phyloP scores from a whole-genome alignment of 768 basidiomycete species.

The Postia placenta region DNA sequence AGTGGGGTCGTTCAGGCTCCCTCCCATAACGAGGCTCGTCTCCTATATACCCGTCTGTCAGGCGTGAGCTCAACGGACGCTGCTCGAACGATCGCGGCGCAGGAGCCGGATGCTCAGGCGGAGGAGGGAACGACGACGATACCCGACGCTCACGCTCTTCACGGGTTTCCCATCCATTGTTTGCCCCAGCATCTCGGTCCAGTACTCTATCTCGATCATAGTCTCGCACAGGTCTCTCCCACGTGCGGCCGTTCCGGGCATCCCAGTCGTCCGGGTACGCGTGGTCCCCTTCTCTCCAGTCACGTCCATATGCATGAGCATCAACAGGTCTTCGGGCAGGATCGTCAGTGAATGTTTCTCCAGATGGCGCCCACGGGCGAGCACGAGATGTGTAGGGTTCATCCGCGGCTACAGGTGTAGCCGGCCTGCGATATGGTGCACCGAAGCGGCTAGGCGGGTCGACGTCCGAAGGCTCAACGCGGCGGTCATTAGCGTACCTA shows the following conservation, averaged over 20 bases:
- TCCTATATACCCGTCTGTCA: conserved; percentile 14
- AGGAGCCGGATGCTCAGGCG: conserved; percentile 3
- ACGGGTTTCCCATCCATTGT: conserved; percentile 22
- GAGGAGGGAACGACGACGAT: conserved; percentile 11
- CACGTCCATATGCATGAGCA: conserved; percentile 11
- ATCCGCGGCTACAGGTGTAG: conserved; percentile 10
- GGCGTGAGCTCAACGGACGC: conserved; percentile 20
- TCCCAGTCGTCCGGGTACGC: conserved; percentile 17
- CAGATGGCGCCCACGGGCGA: conserved; percentile 16
- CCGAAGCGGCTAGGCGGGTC: conserved; percentile 14
- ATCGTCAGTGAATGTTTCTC: conserved; percentile 14
- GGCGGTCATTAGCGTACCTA: conserved; percentile 18
- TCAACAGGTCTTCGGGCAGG: conserved; percentile 10
- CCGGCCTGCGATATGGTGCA: conserved; percentile 16
- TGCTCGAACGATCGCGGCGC: conserved; percentile 16
- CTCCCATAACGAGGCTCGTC: conserved; percentile 16
- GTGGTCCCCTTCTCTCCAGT: conserved; percentile 17
- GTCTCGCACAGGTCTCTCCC: conserved; percentile 15
- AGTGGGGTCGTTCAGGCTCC: conserved; percentile 13
- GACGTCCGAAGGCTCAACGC: conserved; percentile 19
- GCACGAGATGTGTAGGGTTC: conserved; percentile 7
- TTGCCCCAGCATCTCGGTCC: conserved; percentile 15
- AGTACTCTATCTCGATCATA: conserved; percentile 13
- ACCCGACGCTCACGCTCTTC: conserved; percentile 24
- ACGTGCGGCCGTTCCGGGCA: conserved; percentile 10